phyloP scores from a whole-genome alignment of 2,329 filamentous ascomycete species.

The Ceratocystis papillata region DNA sequence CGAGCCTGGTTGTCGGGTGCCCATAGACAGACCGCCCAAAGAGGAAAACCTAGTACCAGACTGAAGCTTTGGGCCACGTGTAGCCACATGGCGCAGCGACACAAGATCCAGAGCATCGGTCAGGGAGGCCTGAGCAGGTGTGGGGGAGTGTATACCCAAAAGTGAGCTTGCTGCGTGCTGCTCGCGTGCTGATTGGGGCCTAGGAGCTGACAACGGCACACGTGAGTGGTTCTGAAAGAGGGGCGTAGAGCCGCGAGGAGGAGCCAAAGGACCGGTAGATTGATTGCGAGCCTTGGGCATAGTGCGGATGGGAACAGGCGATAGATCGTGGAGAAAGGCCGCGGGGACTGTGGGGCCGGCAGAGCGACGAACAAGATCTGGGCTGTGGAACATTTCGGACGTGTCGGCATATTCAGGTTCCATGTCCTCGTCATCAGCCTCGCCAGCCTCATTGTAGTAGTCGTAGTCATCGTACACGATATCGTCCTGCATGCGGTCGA shows the following conservation, averaged over 20 bases:
- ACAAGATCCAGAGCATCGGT: not conserved
- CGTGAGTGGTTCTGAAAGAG: constrained; percentile 1
- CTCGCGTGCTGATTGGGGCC: not conserved
- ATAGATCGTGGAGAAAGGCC: not conserved
- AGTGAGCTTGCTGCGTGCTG: not conserved
- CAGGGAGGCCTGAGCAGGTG: not conserved
- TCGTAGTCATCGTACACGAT: constrained; percentile 19
- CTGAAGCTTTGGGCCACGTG: not conserved
- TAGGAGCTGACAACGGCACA: not conserved
- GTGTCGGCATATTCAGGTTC: constrained; percentile 4
- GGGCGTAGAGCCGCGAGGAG: not conserved
- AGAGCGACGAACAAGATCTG: not conserved
- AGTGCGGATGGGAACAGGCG: not conserved
- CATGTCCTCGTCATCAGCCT: constrained; percentile 14
- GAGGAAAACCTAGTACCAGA: not conserved
- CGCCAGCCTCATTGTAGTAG: constrained; percentile 1
- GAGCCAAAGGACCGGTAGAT: not conserved
- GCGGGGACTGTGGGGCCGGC: not conserved
- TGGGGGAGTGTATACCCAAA: not conserved
- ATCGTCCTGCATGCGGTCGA: constrained; percentile 8
- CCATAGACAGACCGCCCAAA: not conserved
- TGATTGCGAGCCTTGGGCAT: not conserved
- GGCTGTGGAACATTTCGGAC: not conserved
- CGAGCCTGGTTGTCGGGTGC: not conserved
- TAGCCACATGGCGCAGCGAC: not conserved